These are phyloP conservation scores for Exophiala bonariae DNA, from an alignment of 2,329 filamentous ascomycete species.

Conservation along the genomic window DNA sequence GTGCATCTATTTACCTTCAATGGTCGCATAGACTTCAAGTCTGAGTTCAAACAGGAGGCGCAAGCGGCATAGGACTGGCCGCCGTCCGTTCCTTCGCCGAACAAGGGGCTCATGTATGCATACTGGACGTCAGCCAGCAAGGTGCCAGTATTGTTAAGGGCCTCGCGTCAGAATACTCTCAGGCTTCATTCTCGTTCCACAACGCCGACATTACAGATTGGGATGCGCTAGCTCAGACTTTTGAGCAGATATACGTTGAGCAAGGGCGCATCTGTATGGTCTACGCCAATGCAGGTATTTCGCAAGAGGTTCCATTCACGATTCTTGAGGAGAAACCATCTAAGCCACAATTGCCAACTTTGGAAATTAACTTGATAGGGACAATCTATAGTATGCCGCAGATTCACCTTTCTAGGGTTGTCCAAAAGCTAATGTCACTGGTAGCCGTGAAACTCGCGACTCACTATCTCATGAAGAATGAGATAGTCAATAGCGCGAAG, in stretches of 20 bases:
- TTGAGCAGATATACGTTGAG: constrained; percentile 34
- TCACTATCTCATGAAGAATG: constrained; percentile 53
- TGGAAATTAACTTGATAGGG: constrained; percentile 41
- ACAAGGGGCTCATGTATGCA: constrained; percentile 33
- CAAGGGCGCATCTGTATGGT: constrained; percentile 48
- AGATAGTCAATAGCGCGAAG: constrained; percentile 31
- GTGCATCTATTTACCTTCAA: neutral
- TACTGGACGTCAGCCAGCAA: constrained; percentile 35
- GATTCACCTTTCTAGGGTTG: constrained; percentile 29
- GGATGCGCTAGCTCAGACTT: constrained; percentile 37
- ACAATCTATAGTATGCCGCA: constrained; percentile 50
- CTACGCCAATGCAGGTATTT: constrained; percentile 53
- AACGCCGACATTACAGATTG: constrained; percentile 37
- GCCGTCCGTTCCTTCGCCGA: constrained; percentile 34
- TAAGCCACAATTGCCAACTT: constrained; percentile 37
- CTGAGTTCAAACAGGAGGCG: constrained; percentile 32
- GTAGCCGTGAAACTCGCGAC: constrained; percentile 51
- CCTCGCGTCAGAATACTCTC: constrained; percentile 30
- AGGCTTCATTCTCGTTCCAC: constrained; percentile 31
- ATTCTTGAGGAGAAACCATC: constrained; percentile 30
- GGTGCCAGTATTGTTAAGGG: constrained; percentile 26
- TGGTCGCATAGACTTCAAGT: neutral
- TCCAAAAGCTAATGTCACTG: neutral
- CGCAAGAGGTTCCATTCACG: constrained; percentile 42
- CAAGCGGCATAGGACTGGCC: constrained; percentile 38